Evolutionary conservation across 257 asterid genomes (phyloP).

Genomic region (Paulownia fortunei): DNA sequence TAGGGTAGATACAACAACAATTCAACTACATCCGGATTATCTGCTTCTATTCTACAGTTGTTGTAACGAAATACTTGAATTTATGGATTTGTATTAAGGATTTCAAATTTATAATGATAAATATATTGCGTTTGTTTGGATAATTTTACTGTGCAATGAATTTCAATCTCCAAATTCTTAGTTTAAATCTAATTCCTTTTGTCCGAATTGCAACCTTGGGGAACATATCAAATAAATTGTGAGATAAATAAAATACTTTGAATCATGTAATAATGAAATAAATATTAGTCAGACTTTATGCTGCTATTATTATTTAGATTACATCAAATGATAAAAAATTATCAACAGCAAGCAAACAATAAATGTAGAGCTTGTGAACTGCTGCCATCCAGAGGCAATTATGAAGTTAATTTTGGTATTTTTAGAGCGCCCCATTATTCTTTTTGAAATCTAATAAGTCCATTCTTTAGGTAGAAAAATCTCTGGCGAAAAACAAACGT

Average conservation of each 20-base stretch:
- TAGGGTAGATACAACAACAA: too few relatives aligned
- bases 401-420: too few relatives aligned
- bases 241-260: not conserved
- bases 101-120: too few relatives aligned
- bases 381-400: not conserved
- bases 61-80: too few relatives aligned
- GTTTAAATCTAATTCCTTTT: too few relatives aligned
- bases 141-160: too few relatives aligned
- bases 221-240: not conserved
- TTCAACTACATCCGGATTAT: too few relatives aligned
- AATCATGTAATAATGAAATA: not conserved
- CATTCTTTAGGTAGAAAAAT: slow-evolving; percentile 73
- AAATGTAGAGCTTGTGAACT: not conserved
- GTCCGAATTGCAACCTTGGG: too few relatives aligned
- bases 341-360: not conserved
- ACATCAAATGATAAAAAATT: not conserved
- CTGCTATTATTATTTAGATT: slow-evolving; percentile 20
- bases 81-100: too few relatives aligned
- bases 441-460: slow-evolving; percentile 48
- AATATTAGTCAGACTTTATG: not conserved
- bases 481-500: slow-evolving; percentile 48
- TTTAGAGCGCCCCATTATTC: not conserved
- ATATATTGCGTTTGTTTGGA: too few relatives aligned
- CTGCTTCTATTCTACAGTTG: too few relatives aligned
- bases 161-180: too few relatives aligned